Base-by-base conservation (phyloP, 768 basidiomycete genomes). In the Sutorius australiensis region DNA sequence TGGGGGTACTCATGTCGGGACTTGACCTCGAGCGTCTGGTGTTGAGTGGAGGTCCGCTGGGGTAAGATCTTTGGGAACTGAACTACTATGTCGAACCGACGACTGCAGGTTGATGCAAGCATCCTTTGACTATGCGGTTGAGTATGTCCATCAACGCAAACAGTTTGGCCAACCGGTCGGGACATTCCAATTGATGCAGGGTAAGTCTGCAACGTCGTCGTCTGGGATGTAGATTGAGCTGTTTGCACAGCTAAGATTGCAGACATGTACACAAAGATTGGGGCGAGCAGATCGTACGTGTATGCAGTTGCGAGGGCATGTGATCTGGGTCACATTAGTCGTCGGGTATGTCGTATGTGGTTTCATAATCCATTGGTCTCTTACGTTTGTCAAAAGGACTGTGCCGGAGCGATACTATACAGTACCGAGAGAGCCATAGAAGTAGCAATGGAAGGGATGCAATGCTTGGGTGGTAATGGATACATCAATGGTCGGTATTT, bases 151-250 rank as follows among this genome's bases (percentile, higher is more conserved):
- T 65, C 86, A 94, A 50, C 80, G 95, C 57, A 83, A 92, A 69
- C 95, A 98, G 66, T 98, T 98, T 60, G 91, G 87, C 34, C 82
- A 82, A 62, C 84, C 87, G 10, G 79, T 98, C 39, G 95, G 89
- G 19, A 87, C 87, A 32, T 95, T 97, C 77, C 94, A 97, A 69
- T 67, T 97, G 51, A 97, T 98, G 90, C 95, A 97, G 81, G 94
- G 93, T 83, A 65, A 63, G 73, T 16, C 21, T 1, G 13, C 14
- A 11, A 5, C 11, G n/a, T 41, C 11, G 3, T 28, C 17, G 11
- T 28, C 30, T 36, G 39, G 16, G 16, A 17, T 47, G 6, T 40
- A 10, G 34, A 13, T 32, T 60, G 5, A 53, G 6, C 14, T 30
- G 50, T 30, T n/a, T 2, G 41, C 45, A 50, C 62, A 89, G 89